These are phyloP conservation scores for Solanum pinnatisectum DNA, from an alignment of 257 asterid genomes.

Conservation along the genomic window DNA sequence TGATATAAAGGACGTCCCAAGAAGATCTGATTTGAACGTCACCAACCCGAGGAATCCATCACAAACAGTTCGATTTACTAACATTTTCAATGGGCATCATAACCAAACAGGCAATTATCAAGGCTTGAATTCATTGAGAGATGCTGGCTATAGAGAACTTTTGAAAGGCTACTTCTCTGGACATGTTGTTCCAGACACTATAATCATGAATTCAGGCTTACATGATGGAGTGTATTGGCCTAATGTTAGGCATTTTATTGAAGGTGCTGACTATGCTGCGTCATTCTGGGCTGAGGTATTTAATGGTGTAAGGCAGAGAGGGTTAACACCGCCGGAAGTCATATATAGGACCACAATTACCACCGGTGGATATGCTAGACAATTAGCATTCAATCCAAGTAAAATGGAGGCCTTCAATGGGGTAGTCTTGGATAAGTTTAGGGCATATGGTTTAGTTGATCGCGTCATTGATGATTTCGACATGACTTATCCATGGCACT, in stretches of 20 bases:
- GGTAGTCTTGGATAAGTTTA: slow-evolving; percentile 69
- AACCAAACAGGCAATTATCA: slow-evolving; percentile 54
- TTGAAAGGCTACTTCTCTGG: slow-evolving; percentile 44
- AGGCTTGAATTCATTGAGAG: slow-evolving; percentile 55
- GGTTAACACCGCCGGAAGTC: slow-evolving; percentile 39
- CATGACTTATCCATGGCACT: slow-evolving; percentile 96
- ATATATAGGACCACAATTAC: slow-evolving; percentile 81
- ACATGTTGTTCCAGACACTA: slow-evolving; percentile 52
- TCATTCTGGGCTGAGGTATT: slow-evolving; percentile 63
- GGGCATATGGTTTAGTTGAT: slow-evolving; percentile 38
- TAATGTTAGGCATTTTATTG: slow-evolving; percentile 39
- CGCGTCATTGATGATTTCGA: slow-evolving; percentile 72
- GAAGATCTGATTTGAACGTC: slow-evolving; percentile 63
- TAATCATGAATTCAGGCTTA: slow-evolving; percentile 83
- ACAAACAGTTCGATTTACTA: slow-evolving; percentile 61
- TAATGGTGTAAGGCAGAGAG: slow-evolving; percentile 40
- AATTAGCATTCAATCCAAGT: slow-evolving; percentile 62
- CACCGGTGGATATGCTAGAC: slow-evolving; percentile 79
- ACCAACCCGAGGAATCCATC: slow-evolving; percentile 61
- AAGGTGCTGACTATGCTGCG: slow-evolving; percentile 71
- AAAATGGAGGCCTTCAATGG: slow-evolving; percentile 97
- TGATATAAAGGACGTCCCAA: slow-evolving; percentile 43
- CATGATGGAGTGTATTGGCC: slow-evolving; percentile 84
- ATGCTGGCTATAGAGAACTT: slow-evolving; percentile 39
- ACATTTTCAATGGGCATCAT: slow-evolving; percentile 81